Evolutionary conservation across 2,329 filamentous ascomycete species (phyloP), one percentile per base, ranked within the genome.

Genomic region (Alternaria gaisen): DNA sequence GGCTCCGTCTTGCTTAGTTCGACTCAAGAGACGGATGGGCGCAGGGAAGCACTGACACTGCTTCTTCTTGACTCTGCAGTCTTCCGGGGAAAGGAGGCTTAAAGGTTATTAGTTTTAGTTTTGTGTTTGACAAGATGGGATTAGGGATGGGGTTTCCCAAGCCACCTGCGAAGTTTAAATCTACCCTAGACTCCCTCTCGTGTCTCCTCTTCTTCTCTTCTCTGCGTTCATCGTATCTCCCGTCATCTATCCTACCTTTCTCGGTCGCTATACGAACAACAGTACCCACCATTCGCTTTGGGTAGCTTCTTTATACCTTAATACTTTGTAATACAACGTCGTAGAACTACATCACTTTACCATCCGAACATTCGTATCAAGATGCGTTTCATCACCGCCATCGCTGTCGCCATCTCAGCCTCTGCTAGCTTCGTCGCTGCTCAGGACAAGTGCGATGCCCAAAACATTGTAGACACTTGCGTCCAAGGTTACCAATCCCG

Each of bases 391-490:
- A 44, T 70, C 40, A 65, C 66, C 54, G 65, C 71, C 56, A 42
- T 72, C 51, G 56, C 75, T 58, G 52, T 76, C 54, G 54, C 74
- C 56, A 52, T 79, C 52, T 74, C 77, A 6, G 68, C 66, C 43
- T 64, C 72, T 52, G 71, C 75, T 60, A 72, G 76, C 74, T 58
- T 82, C 53, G 80, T 77, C 22, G 77, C 78, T 62, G 79, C 80
- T 22, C 79, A 80, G 61, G 66, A 71, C 44, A 73, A 78, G 44
- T 71, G 72, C 61, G 66, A 76, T 64, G 74, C 74, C 30, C 79
- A 82, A 64, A 78, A 76, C 75, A 86, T 86, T 71, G 79, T 86
- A 72, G 78, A 84, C 61, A 79, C 80, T 64, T 87, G 84, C 71
- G 71, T 83, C 30, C 57, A 65, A 7, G 75, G 78, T 58, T 79